Evolutionary conservation across 352 stramenopile species (phyloP).

Genomic region (Pythium grandisporangium): DNA sequence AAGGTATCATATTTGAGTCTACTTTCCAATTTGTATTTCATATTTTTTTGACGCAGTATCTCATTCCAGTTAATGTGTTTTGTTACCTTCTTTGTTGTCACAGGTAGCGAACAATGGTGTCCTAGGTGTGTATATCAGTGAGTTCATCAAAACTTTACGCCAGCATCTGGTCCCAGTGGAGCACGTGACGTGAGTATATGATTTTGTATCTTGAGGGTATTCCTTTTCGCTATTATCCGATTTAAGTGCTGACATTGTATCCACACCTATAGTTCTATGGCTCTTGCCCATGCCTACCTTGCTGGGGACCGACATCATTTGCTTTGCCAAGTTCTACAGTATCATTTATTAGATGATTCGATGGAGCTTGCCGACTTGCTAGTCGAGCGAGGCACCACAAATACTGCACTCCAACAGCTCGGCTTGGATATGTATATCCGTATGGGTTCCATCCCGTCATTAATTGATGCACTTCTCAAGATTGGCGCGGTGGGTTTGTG

Average conservation of each 20-base stretch:
- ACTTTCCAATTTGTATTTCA: neutral
- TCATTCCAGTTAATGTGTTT: too few species aligned
- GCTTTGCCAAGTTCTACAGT: conserved; percentile 61
- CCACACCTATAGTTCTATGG: conserved; percentile 35
- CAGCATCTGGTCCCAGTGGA: conserved; percentile 44
- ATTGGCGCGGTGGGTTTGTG: too few species aligned
- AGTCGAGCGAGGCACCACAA: conserved; percentile 13
- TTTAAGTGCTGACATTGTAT: too few species aligned
- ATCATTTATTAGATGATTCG: conserved; percentile 47
- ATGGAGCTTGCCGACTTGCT: conserved; percentile 45
- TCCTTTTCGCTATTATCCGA: too few species aligned
- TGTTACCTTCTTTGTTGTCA: neutral
- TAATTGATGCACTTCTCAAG: conserved; percentile 41
- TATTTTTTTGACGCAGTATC: conserved; percentile 1
- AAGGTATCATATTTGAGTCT: conserved; percentile 12
- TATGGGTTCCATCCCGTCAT: conserved; percentile 24
- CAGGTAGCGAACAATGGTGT: conserved; percentile 25
- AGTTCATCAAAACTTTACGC: conserved; percentile 56
- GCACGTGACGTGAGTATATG: conserved; percentile 47
- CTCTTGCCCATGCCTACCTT: conserved; percentile 44
- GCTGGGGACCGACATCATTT: conserved; percentile 25
- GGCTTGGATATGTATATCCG: conserved; percentile 64
- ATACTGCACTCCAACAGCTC: conserved; percentile 34
- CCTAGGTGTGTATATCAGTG: conserved; percentile 45
- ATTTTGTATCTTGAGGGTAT: neutral